These are phyloP conservation scores for Mycena leptocephala DNA, from an alignment of 768 basidiomycete genomes.

Conservation along the genomic window DNA sequence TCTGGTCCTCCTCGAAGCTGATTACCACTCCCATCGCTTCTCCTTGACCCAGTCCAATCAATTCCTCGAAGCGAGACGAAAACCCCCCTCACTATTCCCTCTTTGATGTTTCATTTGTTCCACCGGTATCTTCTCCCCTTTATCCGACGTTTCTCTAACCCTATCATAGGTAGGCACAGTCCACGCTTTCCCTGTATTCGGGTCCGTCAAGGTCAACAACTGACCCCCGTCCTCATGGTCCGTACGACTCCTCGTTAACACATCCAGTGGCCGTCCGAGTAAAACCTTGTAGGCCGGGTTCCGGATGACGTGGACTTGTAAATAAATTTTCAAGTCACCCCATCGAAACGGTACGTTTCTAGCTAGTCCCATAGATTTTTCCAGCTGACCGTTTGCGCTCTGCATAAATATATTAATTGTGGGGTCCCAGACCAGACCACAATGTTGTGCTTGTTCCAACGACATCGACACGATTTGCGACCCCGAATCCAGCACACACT, in stretches of 20 bases:
- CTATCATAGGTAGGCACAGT: slow-evolving; percentile 24
- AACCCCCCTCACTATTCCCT: neutral
- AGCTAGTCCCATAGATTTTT: slow-evolving; percentile 45
- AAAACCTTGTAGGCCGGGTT: slow-evolving; percentile 45
- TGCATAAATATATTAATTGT: slow-evolving; percentile 44
- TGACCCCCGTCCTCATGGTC: slow-evolving; percentile 38
- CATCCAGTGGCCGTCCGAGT: slow-evolving; percentile 49
- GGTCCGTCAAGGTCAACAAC: slow-evolving; percentile 43
- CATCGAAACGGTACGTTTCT: slow-evolving; percentile 44
- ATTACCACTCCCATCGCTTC: slow-evolving; percentile 21
- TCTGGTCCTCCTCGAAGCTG: neutral
- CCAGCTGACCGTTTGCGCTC: slow-evolving; percentile 42
- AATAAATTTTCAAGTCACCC: slow-evolving; percentile 38
- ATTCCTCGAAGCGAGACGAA: slow-evolving; percentile 23
- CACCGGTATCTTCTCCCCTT: neutral
- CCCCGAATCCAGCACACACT: slow-evolving; percentile 45
- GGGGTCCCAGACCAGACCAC: slow-evolving; percentile 38
- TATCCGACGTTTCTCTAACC: neutral
- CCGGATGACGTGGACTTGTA: slow-evolving; percentile 49
- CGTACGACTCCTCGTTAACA: slow-evolving; percentile 38
- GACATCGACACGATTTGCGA: slow-evolving; percentile 49
- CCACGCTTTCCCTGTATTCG: slow-evolving; percentile 35
- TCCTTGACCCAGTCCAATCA: slow-evolving; percentile 13
- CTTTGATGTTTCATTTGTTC: neutral
- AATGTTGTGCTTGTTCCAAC: slow-evolving; percentile 25